These are phyloP conservation scores for Wickerhamiella lipophila DNA, from an alignment of 805 yeast species.

Conservation along the genomic window DNA sequence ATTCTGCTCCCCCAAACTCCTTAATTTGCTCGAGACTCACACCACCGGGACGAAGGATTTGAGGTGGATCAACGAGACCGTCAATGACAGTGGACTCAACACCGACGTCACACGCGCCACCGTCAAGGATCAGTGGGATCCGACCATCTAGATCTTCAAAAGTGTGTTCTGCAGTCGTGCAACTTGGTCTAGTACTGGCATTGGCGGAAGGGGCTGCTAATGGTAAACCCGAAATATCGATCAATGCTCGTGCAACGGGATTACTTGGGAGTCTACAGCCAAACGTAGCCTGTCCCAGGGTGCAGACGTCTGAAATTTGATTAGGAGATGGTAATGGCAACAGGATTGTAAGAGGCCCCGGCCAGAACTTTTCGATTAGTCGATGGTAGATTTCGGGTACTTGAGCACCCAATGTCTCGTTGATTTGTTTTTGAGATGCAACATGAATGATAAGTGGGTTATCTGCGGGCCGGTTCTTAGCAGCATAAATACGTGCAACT, in stretches of 20 bases:
- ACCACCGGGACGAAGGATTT: conserved; percentile 90
- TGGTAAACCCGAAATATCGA: conserved; percentile 73
- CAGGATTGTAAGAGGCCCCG: conserved; percentile 86
- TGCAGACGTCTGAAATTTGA: conserved; percentile 54
- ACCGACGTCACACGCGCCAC: conserved; percentile 81
- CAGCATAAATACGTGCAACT: conserved; percentile 64
- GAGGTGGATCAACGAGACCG: conserved; percentile 75
- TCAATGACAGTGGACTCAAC: conserved; percentile 91
- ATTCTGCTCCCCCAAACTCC: conserved; percentile 48
- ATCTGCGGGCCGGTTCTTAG: conserved; percentile 90
- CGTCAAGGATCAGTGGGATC: conserved; percentile 79
- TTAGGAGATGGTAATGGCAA: conserved; percentile 40
- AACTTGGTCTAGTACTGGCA: conserved; percentile 89
- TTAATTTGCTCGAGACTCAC: conserved; percentile 65
- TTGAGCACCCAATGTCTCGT: conserved; percentile 37
- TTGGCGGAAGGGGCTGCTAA: conserved; percentile 97
- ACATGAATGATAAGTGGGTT: conserved; percentile 89
- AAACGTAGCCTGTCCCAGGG: conserved; percentile 79
- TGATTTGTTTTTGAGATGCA: conserved; percentile 60
- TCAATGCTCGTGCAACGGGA: conserved; percentile 81
- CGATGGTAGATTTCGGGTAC: conserved; percentile 60
- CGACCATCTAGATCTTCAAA: conserved; percentile 62
- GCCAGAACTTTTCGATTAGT: conserved; percentile 70
- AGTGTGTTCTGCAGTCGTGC: conserved; percentile 81
- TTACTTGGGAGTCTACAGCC: conserved; percentile 85